Base-by-base conservation (phyloP, 1,284 basidiomycete species). In the Ganoderma resinaceum region DNA sequence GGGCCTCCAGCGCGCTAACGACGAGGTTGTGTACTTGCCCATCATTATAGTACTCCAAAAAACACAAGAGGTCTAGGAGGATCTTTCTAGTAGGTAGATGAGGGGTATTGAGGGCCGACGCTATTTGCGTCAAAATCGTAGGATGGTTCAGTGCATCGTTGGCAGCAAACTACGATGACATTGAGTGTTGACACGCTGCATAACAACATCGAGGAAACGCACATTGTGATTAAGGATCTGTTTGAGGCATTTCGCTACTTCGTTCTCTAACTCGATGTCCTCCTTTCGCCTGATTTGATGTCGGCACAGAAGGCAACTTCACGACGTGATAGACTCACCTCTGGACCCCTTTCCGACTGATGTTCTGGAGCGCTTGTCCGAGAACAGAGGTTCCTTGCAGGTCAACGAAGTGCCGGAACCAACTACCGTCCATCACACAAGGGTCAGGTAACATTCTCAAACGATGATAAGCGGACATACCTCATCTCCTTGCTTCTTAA, bases 181-280 rank as follows among this genome's bases (percentile, higher is more conserved):
- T 57, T 52, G 46, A 26, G 11, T 58, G 37, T 14, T 31, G 12
- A 1, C n/a, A 29, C n/a, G 3, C 23, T 29, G 4, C 18, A 18
- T 23, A 23, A 26, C 3, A 29, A 61, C 1, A 37, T 33, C 7
- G 26, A 31, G 58, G 38, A 38, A 37, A 82, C 88, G 71, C 75
- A 94, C 93, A 71, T 86, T 83, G 73, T 85, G 88, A 78, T 97
- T 97, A 66, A 98, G 85, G 43, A 98, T 93, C 43, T 90, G 90
- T 75, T 91, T 93, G 70, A 99, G 82, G 76, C 95, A 96, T 80
- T 97, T 98, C 67, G 95, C 88, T 60, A 97, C 85, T 81, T 98
- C 97, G 67, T 95, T 91, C 80, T 99, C 97, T 59, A 98, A 83
- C 20, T 85, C 82, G 43, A 86, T 84, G 74, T 98, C 96, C 31